Evolutionary conservation across 2,329 filamentous ascomycete genomes (phyloP).

Genomic region (Colletotrichum sp.): DNA sequence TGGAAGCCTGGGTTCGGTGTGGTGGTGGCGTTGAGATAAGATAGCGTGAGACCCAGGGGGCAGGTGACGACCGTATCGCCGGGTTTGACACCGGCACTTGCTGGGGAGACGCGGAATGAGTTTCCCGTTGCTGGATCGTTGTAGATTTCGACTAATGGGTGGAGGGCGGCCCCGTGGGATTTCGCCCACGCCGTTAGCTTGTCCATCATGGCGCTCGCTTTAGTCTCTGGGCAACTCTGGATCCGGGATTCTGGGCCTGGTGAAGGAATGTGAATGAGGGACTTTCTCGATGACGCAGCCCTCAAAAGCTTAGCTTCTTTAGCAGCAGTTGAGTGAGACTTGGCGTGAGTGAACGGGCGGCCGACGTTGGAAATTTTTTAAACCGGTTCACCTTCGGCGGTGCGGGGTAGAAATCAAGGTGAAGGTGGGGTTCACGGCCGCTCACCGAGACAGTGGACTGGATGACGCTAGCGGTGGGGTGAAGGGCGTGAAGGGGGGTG

Average conservation of each 20-base stretch:
- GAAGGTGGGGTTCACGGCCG: background rate
- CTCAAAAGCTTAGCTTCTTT: background rate
- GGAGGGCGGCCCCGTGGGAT: slow-evolving; percentile 50
- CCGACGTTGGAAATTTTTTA: background rate
- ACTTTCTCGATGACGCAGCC: background rate
- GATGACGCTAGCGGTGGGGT: background rate
- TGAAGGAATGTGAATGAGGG: background rate
- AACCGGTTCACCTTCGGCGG: background rate
- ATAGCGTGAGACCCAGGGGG: slow-evolving; percentile 59
- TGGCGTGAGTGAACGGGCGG: background rate
- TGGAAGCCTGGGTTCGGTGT: slow-evolving; percentile 25
- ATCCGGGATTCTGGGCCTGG: background rate
- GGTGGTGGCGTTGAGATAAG: slow-evolving; percentile 60
- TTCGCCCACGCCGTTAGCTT: slow-evolving; percentile 54
- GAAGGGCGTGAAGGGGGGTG: background rate
- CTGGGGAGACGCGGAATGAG: slow-evolving; percentile 56
- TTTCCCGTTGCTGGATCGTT: slow-evolving; percentile 54
- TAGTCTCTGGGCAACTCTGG: background rate
- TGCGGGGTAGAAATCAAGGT: slow-evolving; percentile 15
- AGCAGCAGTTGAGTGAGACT: background rate
- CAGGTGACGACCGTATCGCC: slow-evolving; percentile 56
- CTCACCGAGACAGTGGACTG: background rate
- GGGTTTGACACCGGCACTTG: slow-evolving; percentile 30
- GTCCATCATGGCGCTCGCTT: background rate
- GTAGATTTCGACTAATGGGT: slow-evolving; percentile 59